Base-by-base conservation (phyloP, 2,329 filamentous ascomycete genomes). In the Alternaria ethzedia region DNA sequence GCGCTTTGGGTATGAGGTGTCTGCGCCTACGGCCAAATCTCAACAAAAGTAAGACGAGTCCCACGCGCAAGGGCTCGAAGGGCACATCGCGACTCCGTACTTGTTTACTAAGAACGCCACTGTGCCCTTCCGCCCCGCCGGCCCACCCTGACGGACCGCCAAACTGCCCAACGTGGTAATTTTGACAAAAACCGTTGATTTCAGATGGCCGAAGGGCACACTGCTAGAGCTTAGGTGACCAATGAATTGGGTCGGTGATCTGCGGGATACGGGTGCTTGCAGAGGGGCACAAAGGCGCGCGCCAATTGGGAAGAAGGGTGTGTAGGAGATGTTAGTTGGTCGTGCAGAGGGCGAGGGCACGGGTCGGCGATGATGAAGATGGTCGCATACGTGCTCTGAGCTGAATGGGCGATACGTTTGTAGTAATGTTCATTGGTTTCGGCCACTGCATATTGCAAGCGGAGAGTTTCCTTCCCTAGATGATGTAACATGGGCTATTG, bases 121-220 rank as follows among this genome's bases (percentile, higher is more conserved):
- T 12, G 49, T 45, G 25, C 47, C 57, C 41, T 49, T 54, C 28
- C 23, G 44, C 51, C 44, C 43, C 47, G 44, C 23, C 23, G 28
- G n/a, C 58, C 51, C 57, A 60, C 51, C 46, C 30, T 23, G 44
- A 17, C 46, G 20, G 23, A 47, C 43, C 7, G 23, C 36, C 45
- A 57, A 62, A 47, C 49, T 59, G 17, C 59, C 59, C n/a, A 28
- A 52, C 30, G 10, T 12, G 47, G 59, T 21, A 62, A 54, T 32
- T 47, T 41, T 54, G 15, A 25, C 23, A 59, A 36, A 58, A 58
- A 23, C 15, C 47, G 10, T 62, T n/a, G 59, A 62, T 58, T 54
- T 6, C 49, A 15, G 41, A 52, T 57, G 55, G 59, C 59, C 54
- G 60, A 67, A 67, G 65, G 65, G 62, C 65, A 60, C 62, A 59